Evolutionary conservation across 148 eudicot genomes (phyloP).

Genomic region (Chenopodium formosanum): DNA sequence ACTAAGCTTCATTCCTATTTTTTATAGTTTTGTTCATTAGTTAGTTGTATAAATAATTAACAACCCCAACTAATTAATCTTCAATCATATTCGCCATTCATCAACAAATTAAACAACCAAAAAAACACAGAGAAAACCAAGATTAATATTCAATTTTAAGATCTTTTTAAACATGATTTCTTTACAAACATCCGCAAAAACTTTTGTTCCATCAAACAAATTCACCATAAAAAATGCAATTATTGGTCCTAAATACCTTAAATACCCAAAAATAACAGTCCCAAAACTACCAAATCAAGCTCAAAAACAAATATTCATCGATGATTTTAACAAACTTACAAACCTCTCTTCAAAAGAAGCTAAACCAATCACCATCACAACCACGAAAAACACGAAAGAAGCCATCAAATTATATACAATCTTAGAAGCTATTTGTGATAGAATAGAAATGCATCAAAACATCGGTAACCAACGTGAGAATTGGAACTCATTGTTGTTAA

Average conservation of each 20-base stretch:
- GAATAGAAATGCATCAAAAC: constrained; percentile 70
- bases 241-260: constrained; percentile 16
- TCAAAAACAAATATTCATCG: background rate
- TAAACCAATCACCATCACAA: background rate
- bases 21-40: background rate
- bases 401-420: constrained; percentile 41
- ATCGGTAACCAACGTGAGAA: constrained; percentile 51
- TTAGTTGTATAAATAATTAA: background rate
- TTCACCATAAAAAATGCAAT: background rate
- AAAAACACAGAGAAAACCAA: background rate
- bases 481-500: constrained; percentile 61
- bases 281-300: constrained; percentile 21
- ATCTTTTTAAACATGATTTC: constrained; percentile 16
- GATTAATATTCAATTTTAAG: no score
- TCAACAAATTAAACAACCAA: background rate
- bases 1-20: background rate
- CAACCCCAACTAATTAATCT: background rate
- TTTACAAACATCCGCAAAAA: constrained; percentile 6
- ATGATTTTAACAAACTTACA: constrained; percentile 8
- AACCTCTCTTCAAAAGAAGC: background rate
- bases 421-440: constrained; percentile 48
- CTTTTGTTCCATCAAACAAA: constrained; percentile 3
- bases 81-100: background rate
- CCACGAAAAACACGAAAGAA: background rate
- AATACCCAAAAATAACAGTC: constrained; percentile 5